phyloP scores from a whole-genome alignment of 345 rosid genomes.

The Salix exigua region DNA sequence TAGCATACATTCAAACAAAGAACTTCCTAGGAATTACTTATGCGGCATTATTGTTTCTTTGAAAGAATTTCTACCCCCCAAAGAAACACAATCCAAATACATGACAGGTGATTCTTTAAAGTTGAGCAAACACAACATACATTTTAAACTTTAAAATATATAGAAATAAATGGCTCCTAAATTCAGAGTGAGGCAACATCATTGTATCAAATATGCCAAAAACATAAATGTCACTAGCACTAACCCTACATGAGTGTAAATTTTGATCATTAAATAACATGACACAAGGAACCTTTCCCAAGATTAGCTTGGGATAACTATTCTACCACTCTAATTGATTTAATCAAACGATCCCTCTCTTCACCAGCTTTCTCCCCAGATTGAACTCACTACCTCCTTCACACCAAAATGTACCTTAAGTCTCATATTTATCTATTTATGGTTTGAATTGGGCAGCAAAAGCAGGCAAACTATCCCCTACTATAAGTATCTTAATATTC shows the following conservation, averaged over 20 bases:
- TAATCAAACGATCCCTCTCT: background rate
- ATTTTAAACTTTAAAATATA: background rate
- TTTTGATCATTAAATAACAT: too few species aligned
- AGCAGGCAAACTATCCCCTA: too few species aligned
- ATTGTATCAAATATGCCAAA: background rate
- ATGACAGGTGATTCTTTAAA: too few species aligned
- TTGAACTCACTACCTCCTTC: background rate
- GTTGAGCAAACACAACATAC: background rate
- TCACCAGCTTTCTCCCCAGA: background rate
- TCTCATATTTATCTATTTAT: background rate
- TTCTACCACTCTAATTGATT: background rate
- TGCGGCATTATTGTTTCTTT: too few species aligned
- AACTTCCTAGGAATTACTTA: too few species aligned
- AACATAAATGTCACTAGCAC: background rate
- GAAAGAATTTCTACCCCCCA: too few species aligned
- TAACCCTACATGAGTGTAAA: background rate
- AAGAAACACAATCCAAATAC: too few species aligned
- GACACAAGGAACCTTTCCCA: too few species aligned
- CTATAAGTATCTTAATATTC: too few species aligned
- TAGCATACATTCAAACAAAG: too few species aligned
- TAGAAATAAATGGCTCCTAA: background rate
- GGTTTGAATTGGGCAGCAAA: too few species aligned
- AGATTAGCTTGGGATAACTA: too few species aligned
- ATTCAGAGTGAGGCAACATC: background rate
- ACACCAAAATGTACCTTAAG: background rate